Base-by-base conservation (phyloP, 805 yeast species). In the Grigorovia humatica region DNA sequence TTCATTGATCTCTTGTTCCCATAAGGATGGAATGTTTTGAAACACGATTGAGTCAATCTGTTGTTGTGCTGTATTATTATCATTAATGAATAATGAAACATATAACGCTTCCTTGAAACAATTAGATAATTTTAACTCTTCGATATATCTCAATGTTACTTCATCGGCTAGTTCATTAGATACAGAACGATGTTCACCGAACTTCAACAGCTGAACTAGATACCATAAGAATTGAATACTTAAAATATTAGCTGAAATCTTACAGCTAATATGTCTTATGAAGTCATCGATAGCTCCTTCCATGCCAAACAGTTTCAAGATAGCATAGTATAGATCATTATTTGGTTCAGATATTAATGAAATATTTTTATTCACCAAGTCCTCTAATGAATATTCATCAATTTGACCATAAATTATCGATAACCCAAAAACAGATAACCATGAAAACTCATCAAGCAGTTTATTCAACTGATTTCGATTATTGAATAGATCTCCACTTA, bases 381-480 rank as follows among this genome's bases (percentile, higher is more conserved):
- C 58, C 9, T 66, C 66, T 13, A 67, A 52, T 2, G 77, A 54
- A 4, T 67, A 45, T 41, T 62, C 64, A 53, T 71, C 74, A 18
- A 71, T 56, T 55, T 78, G 76, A 9, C 86, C 88, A 66, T 82
- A 90, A 61, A 78, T 79, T n/a, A 89, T 58, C 18, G 73, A 63
- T 50, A 86, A 57, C 1, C 81, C 79, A 35, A 90, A 71, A 23
- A 77, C 73, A 35, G 83, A 71, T 52, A 77, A 74, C 95, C 96
- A 86, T 15, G 83, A 76, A 30, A 85, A 71, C 1, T 74, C 78
- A 2, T 67, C 68, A 2, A 73, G 56, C 17, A 75, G 67, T 4
- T 70, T 67, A 2, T 43, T 18, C 2, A 67, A 68, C 20, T 69
- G 60, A 29, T 23, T 23, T 23, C 57, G 49, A 6, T 60, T 56